Evolutionary conservation across 768 basidiomycete genomes (phyloP), one percentile per base, ranked within the genome.

Genomic region (Chlorophyllum brunneum): DNA sequence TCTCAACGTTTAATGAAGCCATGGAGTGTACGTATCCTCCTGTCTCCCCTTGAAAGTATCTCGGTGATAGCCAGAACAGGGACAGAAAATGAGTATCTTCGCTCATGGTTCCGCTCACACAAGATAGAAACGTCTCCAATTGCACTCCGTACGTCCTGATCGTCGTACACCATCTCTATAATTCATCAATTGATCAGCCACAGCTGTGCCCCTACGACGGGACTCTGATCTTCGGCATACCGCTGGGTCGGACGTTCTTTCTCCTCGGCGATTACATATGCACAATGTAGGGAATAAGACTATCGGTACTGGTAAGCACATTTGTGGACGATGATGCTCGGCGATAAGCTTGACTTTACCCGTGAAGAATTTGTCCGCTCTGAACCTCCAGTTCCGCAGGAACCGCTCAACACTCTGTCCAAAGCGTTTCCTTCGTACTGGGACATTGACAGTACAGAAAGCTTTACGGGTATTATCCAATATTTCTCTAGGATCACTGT

Each of bases 71-170:
- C 7, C 27, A 15, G 20, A 7, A 24, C 38, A 79, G 89, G 94
- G 94, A 95, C 92, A 0, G 94, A 98, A 70, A 98, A 98, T 67
- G 88, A 82, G 0, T 97, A 97, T 69, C 63, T 98, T 56, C 80
- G 79, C 48, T 85, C 88, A 6, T 90, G 87, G 88, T 87, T 88
- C 57, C 71, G 74, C 54, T 78, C 81, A 0, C 81, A 82, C 61
- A 85, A 85, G 60, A 64, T 76, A 18, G 83, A 88, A 61, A 70
- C 66, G 24, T 59, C 65, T 20, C 61, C 50, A 51, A 71, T 30
- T 56, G 75, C 67, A 57, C 77, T 83, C 51, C 60, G 82, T 78
- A 58, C 10, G 67, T 64, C n/a, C n/a, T n/a, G n/a, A n/a, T n/a
- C n/a, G n/a, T n/a, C n/a, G 11, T 4, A 40, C 16, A 38, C 7